phyloP scores from a whole-genome alignment of 1,139 yeast species.

The Tardiomyces depauwii region DNA sequence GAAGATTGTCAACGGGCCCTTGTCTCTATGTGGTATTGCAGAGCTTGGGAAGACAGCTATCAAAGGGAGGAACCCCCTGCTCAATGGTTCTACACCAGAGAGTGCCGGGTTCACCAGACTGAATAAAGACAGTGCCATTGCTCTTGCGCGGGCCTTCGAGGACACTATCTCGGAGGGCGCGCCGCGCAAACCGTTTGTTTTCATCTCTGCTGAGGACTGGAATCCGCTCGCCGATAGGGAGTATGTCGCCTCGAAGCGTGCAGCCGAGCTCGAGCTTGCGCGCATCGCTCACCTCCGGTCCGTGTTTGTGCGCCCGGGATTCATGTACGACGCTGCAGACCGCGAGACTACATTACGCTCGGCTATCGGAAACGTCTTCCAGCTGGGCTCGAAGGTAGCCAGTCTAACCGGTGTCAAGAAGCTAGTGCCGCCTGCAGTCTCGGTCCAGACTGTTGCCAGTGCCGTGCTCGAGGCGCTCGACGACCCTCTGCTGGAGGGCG shows the following conservation, averaged over 20 bases:
- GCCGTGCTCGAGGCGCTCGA: slow-evolving; percentile 46
- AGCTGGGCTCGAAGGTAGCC: neutral
- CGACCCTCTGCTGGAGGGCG: slow-evolving; percentile 41
- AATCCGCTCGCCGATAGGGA: slow-evolving; percentile 46
- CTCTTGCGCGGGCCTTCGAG: slow-evolving; percentile 47
- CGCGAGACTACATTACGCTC: too few species aligned
- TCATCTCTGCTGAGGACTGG: slow-evolving; percentile 69
- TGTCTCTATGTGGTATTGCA: slow-evolving; percentile 5
- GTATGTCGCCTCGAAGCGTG: slow-evolving; percentile 64
- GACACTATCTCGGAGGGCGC: slow-evolving; percentile 11
- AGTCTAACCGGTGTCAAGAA: neutral
- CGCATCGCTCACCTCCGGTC: slow-evolving; percentile 43
- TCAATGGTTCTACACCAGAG: slow-evolving; percentile 10
- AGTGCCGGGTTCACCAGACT: slow-evolving; percentile 45
- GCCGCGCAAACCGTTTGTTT: slow-evolving; percentile 41
- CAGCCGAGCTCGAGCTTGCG: slow-evolving; percentile 42
- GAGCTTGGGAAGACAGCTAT: slow-evolving; percentile 8
- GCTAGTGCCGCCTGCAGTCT: neutral
- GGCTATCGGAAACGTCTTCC: too few species aligned
- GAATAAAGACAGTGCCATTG: slow-evolving; percentile 60
- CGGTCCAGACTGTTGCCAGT: slow-evolving; percentile 46
- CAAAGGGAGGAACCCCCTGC: slow-evolving; percentile 17
- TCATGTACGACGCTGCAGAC: slow-evolving; percentile 30
- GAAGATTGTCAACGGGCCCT: slow-evolving; percentile 19
- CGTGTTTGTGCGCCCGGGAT: slow-evolving; percentile 66